Base-by-base conservation (phyloP, 2,329 filamentous ascomycete species). In the Aspergillus caelatus region DNA sequence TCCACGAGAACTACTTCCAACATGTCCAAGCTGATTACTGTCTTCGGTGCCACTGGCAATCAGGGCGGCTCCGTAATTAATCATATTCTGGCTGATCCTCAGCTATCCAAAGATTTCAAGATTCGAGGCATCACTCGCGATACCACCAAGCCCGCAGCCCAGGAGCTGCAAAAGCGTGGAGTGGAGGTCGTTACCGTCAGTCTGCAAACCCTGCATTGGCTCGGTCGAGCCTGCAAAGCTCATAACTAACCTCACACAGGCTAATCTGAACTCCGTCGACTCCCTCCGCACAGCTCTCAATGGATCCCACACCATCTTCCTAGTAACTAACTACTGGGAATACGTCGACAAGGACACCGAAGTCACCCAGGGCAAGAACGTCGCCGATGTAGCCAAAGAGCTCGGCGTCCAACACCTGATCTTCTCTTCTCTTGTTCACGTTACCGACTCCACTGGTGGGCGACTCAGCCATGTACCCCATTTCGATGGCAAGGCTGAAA, bases 121-220 rank as follows among this genome's bases (percentile, higher is more conserved):
- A 77, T 86, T 61, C 81, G 84, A 10, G 84, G 78, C 43, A 78
- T 86, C 56, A 85, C 82, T 14, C 82, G 84, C n/a, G 79, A 85
- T 67, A 61, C 72, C 2, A 68, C 67, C 56, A 75, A 77, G 59
- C 70, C 70, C 19, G 65, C 68, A 0, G 72, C 74, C 1, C 68
- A 76, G 58, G 68, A 68, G 7, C 70, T 78, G 10, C 65, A 65
- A 10, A 65, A 67, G 9, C 64, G 68, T 16, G 77, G 75, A 4
- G 75, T 78, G 1, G 77, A 80, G 50, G 62, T 76, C 19, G 68
- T 73, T 68, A 80, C n/a, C 69, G 78, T 68, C 62, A 45, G 64
- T 58, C 34, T 5, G 9, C 8, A 50, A 50, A 10, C 9, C 3
- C 11, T 10, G 4, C 11, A 19, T n/a, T 7, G 19, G 23, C 26